A percentile compares a stretch with the other conserved stretches of the same genome.
Evolutionary conservation across 805 yeast genomes (phyloP).

Genomic region (Pichia cephalocereana): DNA sequence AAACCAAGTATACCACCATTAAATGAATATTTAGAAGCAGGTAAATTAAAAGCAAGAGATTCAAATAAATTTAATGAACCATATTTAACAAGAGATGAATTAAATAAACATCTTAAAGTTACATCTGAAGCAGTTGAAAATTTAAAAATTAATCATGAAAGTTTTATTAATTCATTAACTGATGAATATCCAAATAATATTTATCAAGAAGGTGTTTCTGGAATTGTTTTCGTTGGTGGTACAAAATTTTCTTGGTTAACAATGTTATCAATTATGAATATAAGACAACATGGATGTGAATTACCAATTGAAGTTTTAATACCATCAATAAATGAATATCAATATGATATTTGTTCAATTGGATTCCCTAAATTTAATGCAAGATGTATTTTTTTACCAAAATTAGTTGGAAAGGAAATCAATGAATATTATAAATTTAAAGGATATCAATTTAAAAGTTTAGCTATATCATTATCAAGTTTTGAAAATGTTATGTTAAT

Average conservation of each 20-base stretch:
- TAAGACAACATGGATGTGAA: slow-evolving; percentile 54
- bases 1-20: slow-evolving; percentile 33
- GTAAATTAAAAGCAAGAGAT: not conserved
- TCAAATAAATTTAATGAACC: not conserved
- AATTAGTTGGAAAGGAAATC: slow-evolving; percentile 45
- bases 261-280: slow-evolving; percentile 48
- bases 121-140: slow-evolving; percentile 32
- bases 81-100: slow-evolving; percentile 14
- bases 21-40: not conserved
- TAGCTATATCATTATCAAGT: slow-evolving; percentile 31
- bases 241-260: slow-evolving; percentile 67
- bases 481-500: slow-evolving; percentile 33
- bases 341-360: slow-evolving; percentile 52
- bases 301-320: slow-evolving; percentile 77
- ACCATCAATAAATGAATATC: slow-evolving; percentile 62
- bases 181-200: slow-evolving; percentile 34
- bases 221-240: slow-evolving; percentile 69
- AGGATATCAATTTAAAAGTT: slow-evolving; percentile 13
- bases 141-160: slow-evolving; percentile 38
- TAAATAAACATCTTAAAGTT: slow-evolving; percentile 40
- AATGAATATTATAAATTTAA: slow-evolving; percentile 45
- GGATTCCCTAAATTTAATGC: slow-evolving; percentile 55
- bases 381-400: slow-evolving; percentile 53
- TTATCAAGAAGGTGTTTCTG: slow-evolving; percentile 36
- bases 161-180: slow-evolving; percentile 39